Percentiles rank a stretch among this genome's conserved stretches.
Conservation (phyloP, 1,284 basidiomycete genomes). For the Fomitopsis pinicola region DNA sequence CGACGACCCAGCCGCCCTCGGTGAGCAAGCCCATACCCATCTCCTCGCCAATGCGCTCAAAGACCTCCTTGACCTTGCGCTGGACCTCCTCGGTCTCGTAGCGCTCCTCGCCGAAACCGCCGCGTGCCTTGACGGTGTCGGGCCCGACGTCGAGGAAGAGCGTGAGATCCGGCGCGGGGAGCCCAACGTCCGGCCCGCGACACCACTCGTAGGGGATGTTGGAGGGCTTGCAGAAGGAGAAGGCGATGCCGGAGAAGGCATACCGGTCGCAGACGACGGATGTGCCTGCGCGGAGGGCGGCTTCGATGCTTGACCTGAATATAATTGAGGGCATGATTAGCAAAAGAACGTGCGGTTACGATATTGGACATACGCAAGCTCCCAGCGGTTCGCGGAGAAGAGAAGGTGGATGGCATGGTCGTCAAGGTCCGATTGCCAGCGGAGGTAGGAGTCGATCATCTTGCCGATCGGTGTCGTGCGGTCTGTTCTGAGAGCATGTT, state of each 20-base stretch:
- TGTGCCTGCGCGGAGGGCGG: constrained; percentile 61
- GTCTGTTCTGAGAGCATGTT: constrained; percentile 46
- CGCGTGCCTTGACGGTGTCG: constrained; percentile 66
- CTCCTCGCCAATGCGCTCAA: constrained; percentile 58
- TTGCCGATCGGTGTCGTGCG: constrained; percentile 88
- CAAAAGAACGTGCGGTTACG: constrained; percentile 2
- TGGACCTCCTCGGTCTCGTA: constrained; percentile 84
- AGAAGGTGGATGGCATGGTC: constrained; percentile 92
- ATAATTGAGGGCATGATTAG: background rate
- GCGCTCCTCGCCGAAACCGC: constrained; percentile 88
- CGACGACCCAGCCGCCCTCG: constrained; percentile 47
- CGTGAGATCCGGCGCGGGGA: constrained; percentile 87
- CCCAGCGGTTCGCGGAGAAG: constrained; percentile 98
- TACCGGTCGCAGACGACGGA: constrained; percentile 91
- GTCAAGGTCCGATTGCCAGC: constrained; percentile 80
- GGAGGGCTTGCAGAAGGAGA: constrained; percentile 72
- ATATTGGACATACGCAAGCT: constrained; percentile 67
- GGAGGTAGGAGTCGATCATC: constrained; percentile 93
- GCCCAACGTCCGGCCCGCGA: constrained; percentile 75
- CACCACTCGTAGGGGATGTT: constrained; percentile 69
- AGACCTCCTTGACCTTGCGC: constrained; percentile 59
- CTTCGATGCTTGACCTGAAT: constrained; percentile 59
- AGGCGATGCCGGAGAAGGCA: constrained; percentile 95
- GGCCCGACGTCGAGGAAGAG: constrained; percentile 86
- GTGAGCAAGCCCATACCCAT: constrained; percentile 29